Evolutionary conservation across 2,329 filamentous ascomycete genomes (phyloP).

Genomic region (Fusarium fujikuroi): DNA sequence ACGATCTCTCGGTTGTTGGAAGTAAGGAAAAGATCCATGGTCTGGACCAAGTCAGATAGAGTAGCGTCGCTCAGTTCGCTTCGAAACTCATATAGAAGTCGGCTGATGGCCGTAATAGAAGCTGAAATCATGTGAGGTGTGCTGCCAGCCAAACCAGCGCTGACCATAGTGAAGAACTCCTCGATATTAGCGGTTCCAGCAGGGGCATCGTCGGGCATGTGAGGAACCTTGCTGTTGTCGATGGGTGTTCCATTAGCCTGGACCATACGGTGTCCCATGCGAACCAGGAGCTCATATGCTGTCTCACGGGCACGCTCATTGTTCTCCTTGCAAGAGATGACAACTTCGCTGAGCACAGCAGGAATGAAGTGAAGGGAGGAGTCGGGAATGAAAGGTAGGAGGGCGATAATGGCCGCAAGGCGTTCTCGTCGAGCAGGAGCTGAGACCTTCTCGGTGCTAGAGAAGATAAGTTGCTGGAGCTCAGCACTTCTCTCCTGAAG

Average conservation of each 20-base stretch:
- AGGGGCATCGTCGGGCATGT: constrained; percentile 85
- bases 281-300: constrained; percentile 89
- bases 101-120: constrained; percentile 92
- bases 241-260: constrained; percentile 76
- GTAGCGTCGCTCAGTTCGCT: constrained; percentile 73
- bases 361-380: constrained; percentile 92
- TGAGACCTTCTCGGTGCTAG: constrained; percentile 84
- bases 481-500: constrained; percentile 80
- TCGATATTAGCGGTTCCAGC: constrained; percentile 84
- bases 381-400: constrained; percentile 81
- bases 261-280: constrained; percentile 84
- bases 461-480: constrained; percentile 82
- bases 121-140: constrained; percentile 98
- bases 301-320: constrained; percentile 93
- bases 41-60: constrained; percentile 86
- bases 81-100: constrained; percentile 94
- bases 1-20: constrained; percentile 98
- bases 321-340: constrained; percentile 96
- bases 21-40: constrained; percentile 94
- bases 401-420: constrained; percentile 81
- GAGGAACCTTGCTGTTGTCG: constrained; percentile 84
- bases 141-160: constrained; percentile 89
- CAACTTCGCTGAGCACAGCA: constrained; percentile 89
- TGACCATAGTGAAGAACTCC: constrained; percentile 98
- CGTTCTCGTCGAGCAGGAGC: constrained; percentile 88